Conservation (phyloP, 2,329 filamentous ascomycete genomes). For the Alternaria arborescens region DNA sequence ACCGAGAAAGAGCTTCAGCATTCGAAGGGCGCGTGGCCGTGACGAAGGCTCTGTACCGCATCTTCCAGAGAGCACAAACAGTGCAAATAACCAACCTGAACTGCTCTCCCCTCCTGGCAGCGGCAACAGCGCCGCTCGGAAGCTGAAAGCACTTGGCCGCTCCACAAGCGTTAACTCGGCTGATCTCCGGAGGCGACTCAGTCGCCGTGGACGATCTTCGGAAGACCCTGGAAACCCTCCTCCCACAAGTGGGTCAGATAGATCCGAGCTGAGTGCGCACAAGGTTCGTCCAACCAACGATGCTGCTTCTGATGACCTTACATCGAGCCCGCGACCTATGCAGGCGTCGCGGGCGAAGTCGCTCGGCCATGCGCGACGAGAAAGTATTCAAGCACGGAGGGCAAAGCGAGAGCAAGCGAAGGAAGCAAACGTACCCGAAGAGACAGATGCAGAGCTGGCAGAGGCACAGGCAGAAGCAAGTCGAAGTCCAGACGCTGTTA, state of each 20-base stretch:
- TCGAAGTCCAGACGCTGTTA: conserved; percentile 78
- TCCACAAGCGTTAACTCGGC: conserved; percentile 93
- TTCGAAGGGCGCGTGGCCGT: conserved; percentile 68
- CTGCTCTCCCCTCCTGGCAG: conserved; percentile 77
- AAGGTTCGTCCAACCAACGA: conserved; percentile 57
- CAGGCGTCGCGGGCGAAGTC: conserved; percentile 74
- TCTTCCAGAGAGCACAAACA: conserved; percentile 63
- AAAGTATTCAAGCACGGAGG: conserved; percentile 90
- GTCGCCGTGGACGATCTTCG: conserved; percentile 64
- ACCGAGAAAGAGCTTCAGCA: conserved; percentile 88
- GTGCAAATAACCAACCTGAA: conserved; percentile 75
- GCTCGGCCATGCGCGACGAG: conserved; percentile 84
- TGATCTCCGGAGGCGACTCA: conserved; percentile 74
- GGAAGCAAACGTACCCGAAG: conserved; percentile 84
- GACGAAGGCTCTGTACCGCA: conserved; percentile 60
- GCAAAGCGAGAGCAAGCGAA: conserved; percentile 75
- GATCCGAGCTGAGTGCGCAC: conserved; percentile 65
- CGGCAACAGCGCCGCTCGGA: conserved; percentile 63
- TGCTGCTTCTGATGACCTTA: conserved; percentile 61
- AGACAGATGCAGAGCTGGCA: conserved; percentile 81
- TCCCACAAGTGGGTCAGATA: conserved; percentile 80
- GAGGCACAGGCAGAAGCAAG: conserved; percentile 62
- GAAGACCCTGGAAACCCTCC: conserved; percentile 69
- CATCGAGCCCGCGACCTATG: conserved; percentile 40
- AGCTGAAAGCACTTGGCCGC: conserved; percentile 74